Evolutionary conservation across 1,284 basidiomycete species (phyloP).

Genomic region (Pyrrhoderma noxium): DNA sequence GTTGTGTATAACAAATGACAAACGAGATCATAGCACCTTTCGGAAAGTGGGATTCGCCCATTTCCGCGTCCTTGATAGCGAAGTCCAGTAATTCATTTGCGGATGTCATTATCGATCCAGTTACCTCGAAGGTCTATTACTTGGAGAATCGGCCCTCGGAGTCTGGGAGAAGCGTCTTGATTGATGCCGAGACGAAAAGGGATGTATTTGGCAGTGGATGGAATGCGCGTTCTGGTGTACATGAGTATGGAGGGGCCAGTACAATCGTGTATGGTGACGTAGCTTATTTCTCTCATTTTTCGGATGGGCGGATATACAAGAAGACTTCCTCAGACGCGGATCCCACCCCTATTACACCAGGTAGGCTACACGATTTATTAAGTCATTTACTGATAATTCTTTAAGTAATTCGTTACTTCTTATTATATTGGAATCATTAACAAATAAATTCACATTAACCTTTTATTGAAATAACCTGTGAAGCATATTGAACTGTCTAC

Average conservation of each 20-base stretch:
- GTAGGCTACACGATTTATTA: slow-evolving; percentile 29
- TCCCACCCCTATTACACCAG: slow-evolving; percentile 54
- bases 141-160: slow-evolving; percentile 58
- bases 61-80: slow-evolving; percentile 28
- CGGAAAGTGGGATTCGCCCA: slow-evolving; percentile 33
- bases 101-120: slow-evolving; percentile 48
- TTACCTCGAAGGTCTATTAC: slow-evolving; percentile 48
- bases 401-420: background rate
- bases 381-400: background rate
- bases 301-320: slow-evolving; percentile 38
- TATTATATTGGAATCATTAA: no score
- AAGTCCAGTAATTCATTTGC: slow-evolving; percentile 35
- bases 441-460: no score
- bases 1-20: no score
- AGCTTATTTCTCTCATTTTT: slow-evolving; percentile 50
- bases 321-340: slow-evolving; percentile 25
- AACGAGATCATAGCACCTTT: slow-evolving; percentile 24
- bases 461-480: no score
- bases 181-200: slow-evolving; percentile 37
- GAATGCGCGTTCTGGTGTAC: slow-evolving; percentile 52
- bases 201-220: slow-evolving; percentile 47
- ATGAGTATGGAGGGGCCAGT: slow-evolving; percentile 52
- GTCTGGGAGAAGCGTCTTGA: slow-evolving; percentile 48
- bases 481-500: no score
- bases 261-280: slow-evolving; percentile 41